phyloP scores from a whole-genome alignment of 2,329 filamentous ascomycete genomes.

The Sarocladium brachiariae region DNA sequence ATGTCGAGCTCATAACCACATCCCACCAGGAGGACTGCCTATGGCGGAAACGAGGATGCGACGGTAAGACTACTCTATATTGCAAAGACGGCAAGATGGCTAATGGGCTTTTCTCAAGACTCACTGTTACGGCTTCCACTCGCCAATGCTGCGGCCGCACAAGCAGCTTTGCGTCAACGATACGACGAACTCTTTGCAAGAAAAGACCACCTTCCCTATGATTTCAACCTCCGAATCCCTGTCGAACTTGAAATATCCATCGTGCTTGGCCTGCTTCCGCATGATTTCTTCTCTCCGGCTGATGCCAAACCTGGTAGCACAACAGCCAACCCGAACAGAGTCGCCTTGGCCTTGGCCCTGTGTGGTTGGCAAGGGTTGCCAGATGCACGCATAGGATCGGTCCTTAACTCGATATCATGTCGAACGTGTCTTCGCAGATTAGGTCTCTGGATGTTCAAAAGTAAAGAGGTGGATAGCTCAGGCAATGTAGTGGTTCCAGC shows the following conservation, averaged over 20 bases:
- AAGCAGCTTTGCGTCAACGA: conserved; percentile 52
- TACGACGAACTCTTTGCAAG: conserved; percentile 56
- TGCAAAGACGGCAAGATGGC: too few species aligned
- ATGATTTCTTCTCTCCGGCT: conserved; percentile 40
- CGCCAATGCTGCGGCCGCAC: conserved; percentile 51
- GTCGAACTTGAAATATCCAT: conserved; percentile 43
- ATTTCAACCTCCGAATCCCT: conserved; percentile 54
- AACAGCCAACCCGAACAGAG: conserved; percentile 42
- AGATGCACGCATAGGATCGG: conserved; percentile 47
- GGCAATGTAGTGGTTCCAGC: conserved; percentile 50
- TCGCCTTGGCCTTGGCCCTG: conserved; percentile 62
- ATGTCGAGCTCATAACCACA: conserved; percentile 62
- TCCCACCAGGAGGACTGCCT: conserved; percentile 77
- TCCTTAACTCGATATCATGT: conserved; percentile 71
- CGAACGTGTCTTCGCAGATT: conserved; percentile 80
- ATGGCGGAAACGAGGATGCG: conserved; percentile 83
- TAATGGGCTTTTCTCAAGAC: too few species aligned
- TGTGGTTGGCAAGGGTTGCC: conserved; percentile 69
- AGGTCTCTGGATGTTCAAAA: conserved; percentile 90
- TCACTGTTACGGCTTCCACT: conserved; percentile 58
- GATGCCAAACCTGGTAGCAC: background rate
- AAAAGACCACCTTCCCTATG: conserved; percentile 51
- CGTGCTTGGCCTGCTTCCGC: conserved; percentile 42
- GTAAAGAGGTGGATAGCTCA: conserved; percentile 55
- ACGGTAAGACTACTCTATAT: too few species aligned